Evolutionary conservation across 2,329 filamentous ascomycete genomes (phyloP).

Genomic region (Westerdykella aurantiaca): DNA sequence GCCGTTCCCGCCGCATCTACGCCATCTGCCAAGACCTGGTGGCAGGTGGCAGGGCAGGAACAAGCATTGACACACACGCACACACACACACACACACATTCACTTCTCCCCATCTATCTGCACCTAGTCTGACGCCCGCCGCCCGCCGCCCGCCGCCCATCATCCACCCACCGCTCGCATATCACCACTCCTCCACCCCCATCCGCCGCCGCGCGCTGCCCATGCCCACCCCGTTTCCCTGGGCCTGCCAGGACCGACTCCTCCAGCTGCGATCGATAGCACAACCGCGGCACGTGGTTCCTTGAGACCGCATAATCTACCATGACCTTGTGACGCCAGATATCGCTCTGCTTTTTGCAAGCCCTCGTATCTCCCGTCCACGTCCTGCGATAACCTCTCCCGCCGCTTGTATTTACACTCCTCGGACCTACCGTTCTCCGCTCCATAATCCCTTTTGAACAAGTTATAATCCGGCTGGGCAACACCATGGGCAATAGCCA

Average conservation of each 20-base stretch:
- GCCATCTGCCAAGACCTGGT: not conserved
- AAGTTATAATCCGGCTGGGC: not conserved
- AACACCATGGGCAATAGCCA: constrained; percentile 45
- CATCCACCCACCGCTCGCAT: constrained; percentile 3
- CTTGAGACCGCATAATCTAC: constrained; percentile 11
- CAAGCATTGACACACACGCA: not conserved
- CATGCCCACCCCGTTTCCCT: not conserved
- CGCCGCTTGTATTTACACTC: not conserved
- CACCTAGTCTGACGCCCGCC: not conserved
- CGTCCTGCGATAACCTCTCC: constrained; percentile 1
- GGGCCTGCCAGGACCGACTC: not conserved
- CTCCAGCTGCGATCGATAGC: not conserved
- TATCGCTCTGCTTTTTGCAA: constrained; percentile 17
- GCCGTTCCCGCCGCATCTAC: constrained; percentile 8
- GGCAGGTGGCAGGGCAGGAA: not conserved
- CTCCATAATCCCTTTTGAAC: not conserved
- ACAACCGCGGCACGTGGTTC: too few relatives aligned
- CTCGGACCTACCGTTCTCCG: constrained; percentile 2
- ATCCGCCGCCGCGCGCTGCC: constrained; percentile 12
- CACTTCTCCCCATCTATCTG: constrained; percentile 6
- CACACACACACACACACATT: not conserved
- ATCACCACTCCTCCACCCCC: constrained; percentile 1
- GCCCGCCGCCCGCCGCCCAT: not conserved
- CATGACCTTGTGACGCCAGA: constrained; percentile 37
- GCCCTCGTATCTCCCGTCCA: constrained; percentile 5